These are phyloP conservation scores for Solanum paucissectum DNA, from an alignment of 257 asterid species.

Conservation along the genomic window DNA sequence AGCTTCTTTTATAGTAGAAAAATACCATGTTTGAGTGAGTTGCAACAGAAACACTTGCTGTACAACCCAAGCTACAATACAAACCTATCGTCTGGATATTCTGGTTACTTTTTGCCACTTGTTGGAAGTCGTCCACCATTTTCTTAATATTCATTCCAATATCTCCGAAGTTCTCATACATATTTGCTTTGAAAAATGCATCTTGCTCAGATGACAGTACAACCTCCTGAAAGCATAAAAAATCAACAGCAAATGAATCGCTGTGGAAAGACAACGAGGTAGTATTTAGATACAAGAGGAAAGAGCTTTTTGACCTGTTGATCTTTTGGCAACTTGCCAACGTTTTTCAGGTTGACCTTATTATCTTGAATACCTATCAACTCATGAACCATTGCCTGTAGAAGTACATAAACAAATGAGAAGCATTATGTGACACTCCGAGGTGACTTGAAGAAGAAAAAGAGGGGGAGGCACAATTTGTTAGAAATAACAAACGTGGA, in stretches of 20 bases:
- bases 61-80: slow-evolving; percentile 6
- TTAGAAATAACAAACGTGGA: neutral
- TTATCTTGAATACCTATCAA: slow-evolving; percentile 91
- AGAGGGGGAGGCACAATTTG: neutral
- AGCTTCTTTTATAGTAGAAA: neutral
- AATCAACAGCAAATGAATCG: slow-evolving; percentile 9
- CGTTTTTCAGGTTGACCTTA: slow-evolving; percentile 68
- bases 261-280: neutral
- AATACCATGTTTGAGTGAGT: neutral
- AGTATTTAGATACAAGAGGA: neutral
- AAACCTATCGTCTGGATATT: slow-evolving; percentile 93
- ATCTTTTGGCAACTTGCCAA: slow-evolving; percentile 64
- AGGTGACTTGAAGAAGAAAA: neutral
- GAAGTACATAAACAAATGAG: slow-evolving; percentile 10
- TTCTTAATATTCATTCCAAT: slow-evolving; percentile 94
- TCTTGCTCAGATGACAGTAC: slow-evolving; percentile 97
- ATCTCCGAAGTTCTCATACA: slow-evolving; percentile 93
- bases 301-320: slow-evolving; percentile 55
- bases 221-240: slow-evolving; percentile 55
- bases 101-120: slow-evolving; percentile 90
- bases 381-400: slow-evolving; percentile 95
- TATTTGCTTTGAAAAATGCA: slow-evolving; percentile 83
- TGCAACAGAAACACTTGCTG: neutral
- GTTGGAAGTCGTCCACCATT: slow-evolving; percentile 96
- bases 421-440: neutral